Evolutionary conservation across 768 basidiomycete genomes (phyloP).

Genomic region (Trametes cubensis): DNA sequence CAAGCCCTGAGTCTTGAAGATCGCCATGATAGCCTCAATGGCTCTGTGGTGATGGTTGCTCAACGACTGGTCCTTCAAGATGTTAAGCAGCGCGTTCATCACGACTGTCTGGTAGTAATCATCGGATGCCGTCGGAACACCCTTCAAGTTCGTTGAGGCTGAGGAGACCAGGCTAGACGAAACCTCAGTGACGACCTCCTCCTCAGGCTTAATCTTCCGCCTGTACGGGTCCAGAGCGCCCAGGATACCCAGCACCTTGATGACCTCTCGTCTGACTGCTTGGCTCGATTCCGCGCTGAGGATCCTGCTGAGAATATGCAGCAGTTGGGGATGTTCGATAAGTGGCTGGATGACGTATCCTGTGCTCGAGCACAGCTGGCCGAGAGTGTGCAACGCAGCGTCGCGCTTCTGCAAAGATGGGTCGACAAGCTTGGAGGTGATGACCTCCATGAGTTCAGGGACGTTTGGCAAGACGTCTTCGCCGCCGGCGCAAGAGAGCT

Average conservation of each 20-base stretch:
- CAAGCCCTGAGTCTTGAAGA: conserved; percentile 96
- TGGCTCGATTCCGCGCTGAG: conserved; percentile 77
- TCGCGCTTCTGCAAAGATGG: conserved; percentile 87
- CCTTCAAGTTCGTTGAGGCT: conserved; percentile 66
- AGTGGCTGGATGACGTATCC: conserved; percentile 93
- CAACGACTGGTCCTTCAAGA: conserved; percentile 87
- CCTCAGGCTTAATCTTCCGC: conserved; percentile 75
- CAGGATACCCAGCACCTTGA: conserved; percentile 93
- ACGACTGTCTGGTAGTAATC: conserved; percentile 98
- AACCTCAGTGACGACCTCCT: conserved; percentile 61
- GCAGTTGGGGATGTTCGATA: conserved; percentile 86
- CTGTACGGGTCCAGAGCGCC: conserved; percentile 96
- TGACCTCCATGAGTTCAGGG: conserved; percentile 85
- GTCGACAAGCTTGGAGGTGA: conserved; percentile 86
- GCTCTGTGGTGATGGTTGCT: conserved; percentile 88
- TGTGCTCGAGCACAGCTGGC: conserved; percentile 94
- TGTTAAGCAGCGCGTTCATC: conserved; percentile 81
- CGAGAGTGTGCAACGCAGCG: conserved; percentile 90
- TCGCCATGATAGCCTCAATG: conserved; percentile 97
- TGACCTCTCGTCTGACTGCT: conserved; percentile 80
- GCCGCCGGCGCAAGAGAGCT: conserved; percentile 89
- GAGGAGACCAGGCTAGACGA: conserved; percentile 48
- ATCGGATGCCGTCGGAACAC: conserved; percentile 71
- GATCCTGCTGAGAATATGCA: conserved; percentile 84
- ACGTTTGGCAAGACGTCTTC: conserved; percentile 87